Conservation (phyloP, 768 basidiomycete species). For the Cantharellus anzutake region DNA sequence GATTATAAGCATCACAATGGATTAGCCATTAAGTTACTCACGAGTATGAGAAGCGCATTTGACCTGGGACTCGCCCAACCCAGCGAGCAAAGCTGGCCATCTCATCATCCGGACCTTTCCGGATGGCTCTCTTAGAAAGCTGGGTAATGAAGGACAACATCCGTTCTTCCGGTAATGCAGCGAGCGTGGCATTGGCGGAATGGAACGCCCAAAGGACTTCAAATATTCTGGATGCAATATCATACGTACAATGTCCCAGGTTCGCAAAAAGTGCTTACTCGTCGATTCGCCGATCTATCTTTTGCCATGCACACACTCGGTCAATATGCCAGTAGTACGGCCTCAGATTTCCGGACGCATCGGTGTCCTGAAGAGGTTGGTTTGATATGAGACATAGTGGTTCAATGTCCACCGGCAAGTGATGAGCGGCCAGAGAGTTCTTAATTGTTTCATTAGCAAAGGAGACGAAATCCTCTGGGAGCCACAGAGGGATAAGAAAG, state of each 20-base stretch:
- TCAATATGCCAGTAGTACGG: not conserved
- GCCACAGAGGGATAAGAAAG: not conserved
- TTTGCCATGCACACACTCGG: not conserved
- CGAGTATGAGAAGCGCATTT: not conserved
- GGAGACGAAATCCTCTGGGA: not conserved
- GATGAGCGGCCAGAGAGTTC: not conserved
- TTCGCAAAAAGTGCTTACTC: slow-evolving; percentile 1
- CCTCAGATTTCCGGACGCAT: not conserved
- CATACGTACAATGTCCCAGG: not conserved
- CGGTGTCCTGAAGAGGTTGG: not conserved
- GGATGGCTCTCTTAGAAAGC: not conserved
- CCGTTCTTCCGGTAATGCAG: not conserved
- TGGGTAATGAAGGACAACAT: not conserved
- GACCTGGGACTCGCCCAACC: not conserved
- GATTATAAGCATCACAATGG: no score
- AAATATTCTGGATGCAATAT: not conserved
- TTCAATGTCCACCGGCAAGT: not conserved
- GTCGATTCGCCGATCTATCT: not conserved
- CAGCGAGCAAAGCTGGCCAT: not conserved
- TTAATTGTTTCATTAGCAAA: not conserved
- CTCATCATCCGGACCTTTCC: not conserved
- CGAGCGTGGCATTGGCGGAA: not conserved
- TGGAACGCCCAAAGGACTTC: slow-evolving; percentile 1
- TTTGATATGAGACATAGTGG: not conserved
- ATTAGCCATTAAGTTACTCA: not conserved